Conservation (phyloP, 1,284 basidiomycete species). For the Thelephora terrestris region DNA sequence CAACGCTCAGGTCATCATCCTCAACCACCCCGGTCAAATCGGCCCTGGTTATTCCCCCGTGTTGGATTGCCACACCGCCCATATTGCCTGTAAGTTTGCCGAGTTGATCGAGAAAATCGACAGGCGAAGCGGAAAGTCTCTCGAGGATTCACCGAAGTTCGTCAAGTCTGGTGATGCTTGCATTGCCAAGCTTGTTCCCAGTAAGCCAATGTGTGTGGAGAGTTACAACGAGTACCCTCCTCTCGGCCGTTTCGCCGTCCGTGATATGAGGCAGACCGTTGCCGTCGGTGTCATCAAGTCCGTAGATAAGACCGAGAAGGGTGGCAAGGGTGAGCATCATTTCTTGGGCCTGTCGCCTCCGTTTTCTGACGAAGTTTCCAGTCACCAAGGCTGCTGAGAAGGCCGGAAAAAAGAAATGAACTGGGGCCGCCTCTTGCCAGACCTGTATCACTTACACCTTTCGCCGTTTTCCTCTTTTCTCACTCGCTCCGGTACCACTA, state of each 20-base stretch:
- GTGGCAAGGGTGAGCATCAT: conserved; percentile 61
- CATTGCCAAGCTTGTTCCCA: conserved; percentile 96
- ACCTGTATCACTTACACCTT: conserved; percentile 31
- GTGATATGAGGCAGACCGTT: conserved; percentile 98
- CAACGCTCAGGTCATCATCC: conserved; percentile 99
- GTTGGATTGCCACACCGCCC: conserved; percentile 99
- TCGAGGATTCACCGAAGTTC: conserved; percentile 89
- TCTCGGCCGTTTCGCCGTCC: conserved; percentile 97
- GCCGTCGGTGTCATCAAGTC: conserved; percentile 97
- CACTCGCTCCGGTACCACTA: conserved; percentile 41
- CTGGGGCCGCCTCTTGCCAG: conserved; percentile 34
- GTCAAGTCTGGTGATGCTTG: conserved; percentile 95
- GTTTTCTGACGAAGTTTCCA: conserved; percentile 22
- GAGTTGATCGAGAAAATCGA: conserved; percentile 99
- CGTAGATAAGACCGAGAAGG: conserved; percentile 87
- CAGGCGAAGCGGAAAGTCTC: conserved; percentile 91
- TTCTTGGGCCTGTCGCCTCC: conserved; percentile 4
- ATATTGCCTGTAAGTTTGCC: conserved; percentile 99
- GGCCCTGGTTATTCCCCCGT: conserved; percentile 97
- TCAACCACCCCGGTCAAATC: conserved; percentile 99
- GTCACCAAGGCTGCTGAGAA: conserved; percentile 96
- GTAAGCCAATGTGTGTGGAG: conserved; percentile 98
- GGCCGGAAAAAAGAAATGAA: conserved; percentile 93
- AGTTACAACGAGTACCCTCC: conserved; percentile 97
- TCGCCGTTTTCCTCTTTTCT: conserved; percentile 36